These are phyloP conservation scores for Aspergillus affinis DNA, from an alignment of 495 filamentous ascomycete species.

Conservation along the genomic window DNA sequence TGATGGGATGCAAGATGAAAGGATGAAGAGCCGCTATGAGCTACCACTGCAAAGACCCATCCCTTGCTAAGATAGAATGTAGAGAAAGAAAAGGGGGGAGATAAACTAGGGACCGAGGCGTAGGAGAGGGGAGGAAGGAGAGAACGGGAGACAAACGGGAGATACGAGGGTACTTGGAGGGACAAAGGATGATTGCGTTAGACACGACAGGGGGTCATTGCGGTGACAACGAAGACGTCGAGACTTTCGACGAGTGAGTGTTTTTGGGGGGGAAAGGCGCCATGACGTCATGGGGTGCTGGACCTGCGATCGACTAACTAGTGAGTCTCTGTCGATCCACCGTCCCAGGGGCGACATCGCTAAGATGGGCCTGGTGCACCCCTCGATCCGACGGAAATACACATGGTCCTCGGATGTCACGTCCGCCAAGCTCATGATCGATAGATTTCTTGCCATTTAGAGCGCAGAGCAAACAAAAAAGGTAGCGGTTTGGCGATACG, in stretches of 20 bases:
- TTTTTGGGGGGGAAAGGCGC: neutral
- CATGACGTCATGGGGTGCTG: neutral
- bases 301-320: no score
- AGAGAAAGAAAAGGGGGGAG: neutral
- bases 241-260: neutral
- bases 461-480: no score
- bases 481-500: no score
- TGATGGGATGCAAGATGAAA: slow-evolving; percentile 22
- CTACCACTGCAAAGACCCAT: neutral
- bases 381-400: no score
- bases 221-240: neutral
- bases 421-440: no score
- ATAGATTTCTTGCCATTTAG: no score
- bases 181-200: neutral
- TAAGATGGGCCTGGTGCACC: no score
- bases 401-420: no score
- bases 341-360: no score
- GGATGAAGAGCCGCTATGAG: neutral
- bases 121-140: no score
- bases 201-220: neutral
- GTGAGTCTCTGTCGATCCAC: no score
- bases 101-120: neutral
- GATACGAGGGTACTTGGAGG: neutral
- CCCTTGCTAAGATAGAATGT: neutral
- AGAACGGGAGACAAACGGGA: no score